Evolutionary conservation across 2,329 filamentous ascomycete genomes (phyloP).

Genomic region (Fusarium siculi): DNA sequence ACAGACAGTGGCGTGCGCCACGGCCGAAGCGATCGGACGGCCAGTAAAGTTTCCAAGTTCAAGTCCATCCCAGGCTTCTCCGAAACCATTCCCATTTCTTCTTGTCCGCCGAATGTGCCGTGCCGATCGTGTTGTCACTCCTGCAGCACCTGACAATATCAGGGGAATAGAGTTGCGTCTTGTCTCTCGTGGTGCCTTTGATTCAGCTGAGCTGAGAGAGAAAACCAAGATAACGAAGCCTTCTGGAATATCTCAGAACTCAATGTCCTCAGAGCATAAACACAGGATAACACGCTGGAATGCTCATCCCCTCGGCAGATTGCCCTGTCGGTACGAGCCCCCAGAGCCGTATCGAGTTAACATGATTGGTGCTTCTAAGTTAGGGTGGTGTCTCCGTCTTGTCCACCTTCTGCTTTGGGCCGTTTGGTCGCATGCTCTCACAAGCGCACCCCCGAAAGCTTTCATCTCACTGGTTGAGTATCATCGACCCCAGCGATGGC

Average conservation of each 20-base stretch:
- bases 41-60: conserved; percentile 33
- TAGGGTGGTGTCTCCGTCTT: conserved; percentile 46
- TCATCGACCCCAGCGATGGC: conserved; percentile 35
- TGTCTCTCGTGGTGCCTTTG: conserved; percentile 14
- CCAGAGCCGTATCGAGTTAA: conserved; percentile 42
- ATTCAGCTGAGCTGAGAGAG: conserved; percentile 5
- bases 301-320: conserved; percentile 43
- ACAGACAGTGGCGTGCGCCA: conserved; percentile 42
- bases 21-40: conserved; percentile 37
- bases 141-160: neutral
- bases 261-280: conserved; percentile 1
- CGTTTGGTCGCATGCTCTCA: conserved; percentile 49
- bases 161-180: neutral
- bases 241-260: conserved; percentile 44
- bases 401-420: conserved; percentile 52
- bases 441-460: conserved; percentile 43
- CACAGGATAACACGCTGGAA: conserved; percentile 28
- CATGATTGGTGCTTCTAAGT: conserved; percentile 48
- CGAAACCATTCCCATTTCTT: conserved; percentile 16
- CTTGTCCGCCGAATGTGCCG: neutral
- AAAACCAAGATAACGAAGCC: conserved; percentile 38
- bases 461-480: conserved; percentile 43
- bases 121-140: neutral
- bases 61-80: conserved; percentile 1
- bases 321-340: conserved; percentile 36